Evolutionary conservation across 495 filamentous ascomycete species (phyloP).

Genomic region (Oidiodendron maius): DNA sequence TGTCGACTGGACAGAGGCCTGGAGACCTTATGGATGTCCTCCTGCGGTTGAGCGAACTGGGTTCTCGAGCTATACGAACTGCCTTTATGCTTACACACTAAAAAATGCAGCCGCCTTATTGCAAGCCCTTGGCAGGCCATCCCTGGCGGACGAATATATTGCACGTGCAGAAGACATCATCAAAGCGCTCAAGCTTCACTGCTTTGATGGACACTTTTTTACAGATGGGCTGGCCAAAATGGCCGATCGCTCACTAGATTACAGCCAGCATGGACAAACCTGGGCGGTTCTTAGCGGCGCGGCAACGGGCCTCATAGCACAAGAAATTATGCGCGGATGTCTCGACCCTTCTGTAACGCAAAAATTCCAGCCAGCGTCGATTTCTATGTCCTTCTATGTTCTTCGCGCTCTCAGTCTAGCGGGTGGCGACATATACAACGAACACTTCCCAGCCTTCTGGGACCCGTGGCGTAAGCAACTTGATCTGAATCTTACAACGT

Average conservation of each 20-base stretch:
- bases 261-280: slow-evolving; percentile 29
- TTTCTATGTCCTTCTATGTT: not conserved
- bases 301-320: slow-evolving; percentile 25
- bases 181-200: slow-evolving; percentile 23
- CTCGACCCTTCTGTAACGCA: not conserved
- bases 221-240: slow-evolving; percentile 14
- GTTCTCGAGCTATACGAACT: slow-evolving; percentile 30
- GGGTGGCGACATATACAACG: not conserved
- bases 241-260: slow-evolving; percentile 12
- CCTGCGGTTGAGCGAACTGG: slow-evolving; percentile 28
- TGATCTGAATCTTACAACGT: slow-evolving; percentile 29
- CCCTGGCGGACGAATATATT: slow-evolving; percentile 26
- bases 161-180: slow-evolving; percentile 18
- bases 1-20: slow-evolving; percentile 32
- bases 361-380: not conserved
- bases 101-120: slow-evolving; percentile 23
- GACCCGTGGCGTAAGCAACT: slow-evolving; percentile 29
- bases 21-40: slow-evolving; percentile 26
- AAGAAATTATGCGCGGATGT: slow-evolving; percentile 24
- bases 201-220: slow-evolving; percentile 21
- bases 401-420: not conserved
- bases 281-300: slow-evolving; percentile 29
- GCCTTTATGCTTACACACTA: slow-evolving; percentile 31
- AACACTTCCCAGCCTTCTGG: slow-evolving; percentile 20
- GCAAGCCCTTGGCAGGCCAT: slow-evolving; percentile 23